phyloP scores from a whole-genome alignment of 331 rosid species.

The Quercus phellos region DNA sequence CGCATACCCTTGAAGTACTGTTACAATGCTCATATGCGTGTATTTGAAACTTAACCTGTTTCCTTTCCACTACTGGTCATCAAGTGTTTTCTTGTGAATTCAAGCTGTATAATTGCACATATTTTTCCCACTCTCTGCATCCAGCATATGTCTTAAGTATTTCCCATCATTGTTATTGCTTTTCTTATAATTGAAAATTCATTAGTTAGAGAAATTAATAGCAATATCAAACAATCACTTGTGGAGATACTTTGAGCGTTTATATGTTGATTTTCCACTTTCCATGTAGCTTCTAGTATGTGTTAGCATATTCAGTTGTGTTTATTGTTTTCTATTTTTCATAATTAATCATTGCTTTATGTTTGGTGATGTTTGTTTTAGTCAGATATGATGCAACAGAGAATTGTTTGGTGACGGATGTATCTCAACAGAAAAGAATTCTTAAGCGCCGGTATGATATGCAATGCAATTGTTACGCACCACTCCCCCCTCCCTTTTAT shows the following conservation, averaged over 20 bases:
- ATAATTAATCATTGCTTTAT: conserved; percentile 10
- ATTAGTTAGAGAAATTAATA: background rate
- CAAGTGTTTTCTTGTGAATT: background rate
- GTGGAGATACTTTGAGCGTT: background rate
- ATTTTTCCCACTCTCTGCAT: background rate
- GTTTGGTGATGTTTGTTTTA: conserved; percentile 44
- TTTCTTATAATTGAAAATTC: background rate
- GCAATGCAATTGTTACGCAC: background rate
- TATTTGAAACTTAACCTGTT: background rate
- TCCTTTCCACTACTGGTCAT: background rate
- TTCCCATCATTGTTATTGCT: background rate
- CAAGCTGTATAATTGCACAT: background rate
- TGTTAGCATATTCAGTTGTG: conserved; percentile 1
- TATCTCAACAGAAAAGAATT: conserved; percentile 75
- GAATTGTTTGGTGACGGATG: conserved; percentile 53
- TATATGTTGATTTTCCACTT: background rate
- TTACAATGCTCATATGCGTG: background rate
- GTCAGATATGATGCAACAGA: conserved; percentile 81
- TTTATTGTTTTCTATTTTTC: conserved; percentile 10
- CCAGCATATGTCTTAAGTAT: background rate
- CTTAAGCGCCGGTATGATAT: conserved; percentile 76
- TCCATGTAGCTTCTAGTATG: background rate
- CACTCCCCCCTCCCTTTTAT: background rate
- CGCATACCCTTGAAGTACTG: background rate
- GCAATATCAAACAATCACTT: background rate